A percentile compares a stretch with the other conserved stretches of the same genome.
These are phyloP conservation scores for Pharus latifolius DNA, from an alignment of 176 grass and related monocot genomes.

Conservation along the genomic window DNA sequence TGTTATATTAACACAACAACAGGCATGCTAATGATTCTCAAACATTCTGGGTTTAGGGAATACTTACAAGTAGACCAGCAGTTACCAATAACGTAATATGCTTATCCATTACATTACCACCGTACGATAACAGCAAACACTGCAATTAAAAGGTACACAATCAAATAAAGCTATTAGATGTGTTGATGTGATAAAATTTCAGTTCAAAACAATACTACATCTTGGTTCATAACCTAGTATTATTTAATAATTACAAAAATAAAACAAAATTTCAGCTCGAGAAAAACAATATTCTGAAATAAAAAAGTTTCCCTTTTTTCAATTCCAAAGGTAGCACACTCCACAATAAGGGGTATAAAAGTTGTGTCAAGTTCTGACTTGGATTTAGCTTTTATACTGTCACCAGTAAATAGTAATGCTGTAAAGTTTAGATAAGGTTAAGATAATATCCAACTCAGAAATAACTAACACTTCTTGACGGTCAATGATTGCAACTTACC, in stretches of 20 bases:
- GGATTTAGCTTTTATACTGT: not conserved
- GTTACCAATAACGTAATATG: conserved; percentile 71
- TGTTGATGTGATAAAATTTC: not conserved
- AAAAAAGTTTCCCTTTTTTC: not conserved
- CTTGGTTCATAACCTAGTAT: not conserved
- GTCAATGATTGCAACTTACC: conserved; percentile 20
- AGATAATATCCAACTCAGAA: not conserved
- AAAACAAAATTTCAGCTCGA: not conserved
- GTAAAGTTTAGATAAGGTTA: not conserved
- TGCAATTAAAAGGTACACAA: conserved; percentile 32
- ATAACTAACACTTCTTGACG: not conserved
- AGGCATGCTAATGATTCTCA: not conserved
- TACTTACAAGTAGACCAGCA: conserved; percentile 80
- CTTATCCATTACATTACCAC: conserved; percentile 59
- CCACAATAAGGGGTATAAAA: not conserved
- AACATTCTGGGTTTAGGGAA: not conserved
- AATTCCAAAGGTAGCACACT: too few relatives aligned
- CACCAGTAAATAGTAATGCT: conserved; percentile 1
- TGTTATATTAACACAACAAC: not conserved
- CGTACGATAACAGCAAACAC: conserved; percentile 63
- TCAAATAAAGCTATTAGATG: not conserved
- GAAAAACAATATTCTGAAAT: not conserved
- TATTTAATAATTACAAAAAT: not conserved
- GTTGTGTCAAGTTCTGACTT: not conserved
- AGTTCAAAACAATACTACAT: not conserved